phyloP scores from a whole-genome alignment of 164 flowering plant genomes.

The Berberis vulgaris region DNA sequence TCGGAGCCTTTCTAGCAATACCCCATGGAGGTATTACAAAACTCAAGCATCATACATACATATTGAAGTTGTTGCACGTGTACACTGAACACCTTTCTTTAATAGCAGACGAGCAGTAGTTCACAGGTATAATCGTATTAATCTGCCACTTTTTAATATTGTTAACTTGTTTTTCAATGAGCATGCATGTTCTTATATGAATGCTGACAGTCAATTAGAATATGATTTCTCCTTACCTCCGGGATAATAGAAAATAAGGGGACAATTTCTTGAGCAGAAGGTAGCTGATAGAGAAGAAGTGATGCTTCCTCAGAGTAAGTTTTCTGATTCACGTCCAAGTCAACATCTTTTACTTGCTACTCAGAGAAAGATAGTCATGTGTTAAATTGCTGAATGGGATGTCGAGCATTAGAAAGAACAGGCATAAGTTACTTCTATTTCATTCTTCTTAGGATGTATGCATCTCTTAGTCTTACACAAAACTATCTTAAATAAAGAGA shows the following conservation, averaged over 20 bases:
- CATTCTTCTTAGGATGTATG: not conserved
- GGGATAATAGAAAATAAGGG: conserved; percentile 51
- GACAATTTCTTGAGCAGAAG: conserved; percentile 43
- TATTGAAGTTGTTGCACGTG: not conserved
- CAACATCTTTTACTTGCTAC: conserved; percentile 27
- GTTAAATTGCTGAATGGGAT: not conserved
- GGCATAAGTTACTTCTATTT: not conserved
- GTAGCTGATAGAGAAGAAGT: conserved; percentile 32
- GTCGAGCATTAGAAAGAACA: not conserved
- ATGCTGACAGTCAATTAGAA: not conserved
- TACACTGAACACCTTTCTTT: too few relatives aligned
- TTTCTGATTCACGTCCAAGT: conserved; percentile 10
- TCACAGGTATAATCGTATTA: not conserved
- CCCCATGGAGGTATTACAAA: not conserved
- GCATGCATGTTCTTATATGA: not conserved
- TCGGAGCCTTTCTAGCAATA: too few relatives aligned
- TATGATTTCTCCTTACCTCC: conserved; percentile 45
- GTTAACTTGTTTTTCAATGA: not conserved
- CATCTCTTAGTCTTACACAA: too few relatives aligned
- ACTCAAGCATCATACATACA: not conserved
- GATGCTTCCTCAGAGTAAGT: conserved; percentile 27
- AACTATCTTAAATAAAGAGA: too few relatives aligned
- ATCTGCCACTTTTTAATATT: not conserved
- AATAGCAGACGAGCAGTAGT: too few relatives aligned
- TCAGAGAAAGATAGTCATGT: conserved; percentile 5